phyloP scores from a whole-genome alignment of 192 early-diverging fungal species.

The Mortierella alpina region DNA sequence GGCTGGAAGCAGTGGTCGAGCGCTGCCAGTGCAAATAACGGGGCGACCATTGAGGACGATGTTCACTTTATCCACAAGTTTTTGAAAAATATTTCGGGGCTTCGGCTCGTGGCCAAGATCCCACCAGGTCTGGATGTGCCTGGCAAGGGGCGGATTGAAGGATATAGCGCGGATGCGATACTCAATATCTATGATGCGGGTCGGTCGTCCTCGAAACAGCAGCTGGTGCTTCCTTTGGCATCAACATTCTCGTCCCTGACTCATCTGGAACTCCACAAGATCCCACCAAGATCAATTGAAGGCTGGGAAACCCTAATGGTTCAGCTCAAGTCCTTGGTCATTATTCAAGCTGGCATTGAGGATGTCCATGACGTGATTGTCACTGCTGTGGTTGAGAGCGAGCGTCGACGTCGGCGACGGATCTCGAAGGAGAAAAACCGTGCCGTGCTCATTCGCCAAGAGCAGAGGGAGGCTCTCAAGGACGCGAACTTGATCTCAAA shows the following conservation, averaged over 20 bases:
- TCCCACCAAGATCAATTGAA: slow-evolving; percentile 57
- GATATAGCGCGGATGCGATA: slow-evolving; percentile 29
- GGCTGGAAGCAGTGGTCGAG: slow-evolving; percentile 60
- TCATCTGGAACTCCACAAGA: slow-evolving; percentile 61
- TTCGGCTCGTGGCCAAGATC: slow-evolving; percentile 54
- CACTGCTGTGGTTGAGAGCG: slow-evolving; percentile 45
- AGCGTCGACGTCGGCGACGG: slow-evolving; percentile 43
- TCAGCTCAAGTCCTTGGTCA: slow-evolving; percentile 55
- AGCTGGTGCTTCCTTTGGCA: slow-evolving; percentile 25
- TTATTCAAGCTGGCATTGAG: slow-evolving; percentile 57
- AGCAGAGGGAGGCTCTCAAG: slow-evolving; percentile 43
- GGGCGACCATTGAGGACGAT: slow-evolving; percentile 56
- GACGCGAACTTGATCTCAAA: slow-evolving; percentile 14
- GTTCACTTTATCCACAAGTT: slow-evolving; percentile 61
- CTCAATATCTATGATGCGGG: slow-evolving; percentile 11
- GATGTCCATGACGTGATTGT: slow-evolving; percentile 60
- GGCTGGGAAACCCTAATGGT: slow-evolving; percentile 61
- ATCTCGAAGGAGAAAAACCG: slow-evolving; percentile 33
- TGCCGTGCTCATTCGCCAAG: slow-evolving; percentile 41
- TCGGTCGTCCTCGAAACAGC: slow-evolving; percentile 2
- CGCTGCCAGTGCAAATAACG: slow-evolving; percentile 25
- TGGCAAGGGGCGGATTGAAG: slow-evolving; percentile 38
- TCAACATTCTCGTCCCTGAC: slow-evolving; percentile 55
- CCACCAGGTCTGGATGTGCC: slow-evolving; percentile 34
- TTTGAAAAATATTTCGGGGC: slow-evolving; percentile 54